phyloP scores from a whole-genome alignment of 1,139 yeast species.

The Yamadazyma sp. region DNA sequence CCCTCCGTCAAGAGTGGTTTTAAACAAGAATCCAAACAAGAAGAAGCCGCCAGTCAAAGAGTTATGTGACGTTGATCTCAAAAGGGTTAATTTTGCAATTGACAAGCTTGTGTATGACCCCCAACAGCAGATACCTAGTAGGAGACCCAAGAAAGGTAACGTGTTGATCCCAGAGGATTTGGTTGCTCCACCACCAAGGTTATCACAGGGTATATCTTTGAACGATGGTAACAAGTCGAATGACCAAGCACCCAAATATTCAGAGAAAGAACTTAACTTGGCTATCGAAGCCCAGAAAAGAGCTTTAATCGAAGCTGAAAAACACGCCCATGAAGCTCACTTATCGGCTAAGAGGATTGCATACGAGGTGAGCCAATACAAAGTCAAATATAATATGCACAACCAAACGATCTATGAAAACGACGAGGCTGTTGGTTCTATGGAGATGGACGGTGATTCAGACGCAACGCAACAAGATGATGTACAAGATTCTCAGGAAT shows the following conservation, averaged over 20 bases:
- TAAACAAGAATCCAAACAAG: conserved; percentile 49
- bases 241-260: conserved; percentile 33
- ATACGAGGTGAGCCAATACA: conserved; percentile 53
- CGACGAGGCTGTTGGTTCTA: conserved; percentile 18
- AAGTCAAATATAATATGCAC: conserved; percentile 11
- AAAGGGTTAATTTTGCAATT: conserved; percentile 74
- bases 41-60: conserved; percentile 38
- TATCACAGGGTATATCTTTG: conserved; percentile 61
- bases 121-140: conserved; percentile 91
- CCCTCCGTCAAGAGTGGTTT: conserved; percentile 28
- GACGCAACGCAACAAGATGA: neutral
- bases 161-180: conserved; percentile 75
- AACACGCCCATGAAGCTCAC: conserved; percentile 77
- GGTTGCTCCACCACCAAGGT: conserved; percentile 58
- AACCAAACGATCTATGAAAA: conserved; percentile 13
- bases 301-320: conserved; percentile 60
- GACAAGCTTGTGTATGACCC: conserved; percentile 75
- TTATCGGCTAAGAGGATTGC: conserved; percentile 68
- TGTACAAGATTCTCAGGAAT: neutral
- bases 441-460: conserved; percentile 16
- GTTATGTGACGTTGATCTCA: conserved; percentile 38
- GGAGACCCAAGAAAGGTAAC: conserved; percentile 79
- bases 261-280: conserved; percentile 49
- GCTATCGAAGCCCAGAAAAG: conserved; percentile 59
- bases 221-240: conserved; percentile 28